phyloP scores from a whole-genome alignment of 2,329 filamentous ascomycete species.

The Nothophoma quercina region DNA sequence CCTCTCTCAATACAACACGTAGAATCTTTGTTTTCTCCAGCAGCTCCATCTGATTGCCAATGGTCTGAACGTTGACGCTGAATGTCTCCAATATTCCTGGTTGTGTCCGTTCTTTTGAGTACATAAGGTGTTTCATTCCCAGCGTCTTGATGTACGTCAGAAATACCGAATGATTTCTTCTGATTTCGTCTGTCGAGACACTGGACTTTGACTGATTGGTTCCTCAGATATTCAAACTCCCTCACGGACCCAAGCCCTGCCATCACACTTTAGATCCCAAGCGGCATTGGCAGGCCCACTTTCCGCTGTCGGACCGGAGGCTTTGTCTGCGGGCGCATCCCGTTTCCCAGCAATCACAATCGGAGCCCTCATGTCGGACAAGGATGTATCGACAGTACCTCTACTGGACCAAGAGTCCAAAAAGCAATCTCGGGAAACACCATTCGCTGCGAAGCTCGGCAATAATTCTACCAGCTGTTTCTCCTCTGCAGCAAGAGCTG shows the following conservation, averaged over 20 bases:
- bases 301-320: constrained; percentile 16
- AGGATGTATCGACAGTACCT: constrained; percentile 27
- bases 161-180: not conserved
- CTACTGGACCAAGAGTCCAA: constrained; percentile 28
- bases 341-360: constrained; percentile 37
- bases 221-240: constrained; percentile 10
- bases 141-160: no score
- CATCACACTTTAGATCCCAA: constrained; percentile 5
- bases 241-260: constrained; percentile 4
- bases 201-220: not conserved
- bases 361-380: constrained; percentile 31
- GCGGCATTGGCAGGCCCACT: constrained; percentile 4
- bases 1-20: no score
- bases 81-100: no score
- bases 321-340: constrained; percentile 24
- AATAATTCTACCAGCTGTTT: constrained; percentile 22
- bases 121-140: not conserved
- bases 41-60: no score
- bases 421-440: constrained; percentile 19
- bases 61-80: no score
- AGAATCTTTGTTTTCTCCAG: no score
- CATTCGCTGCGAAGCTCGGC: constrained; percentile 10
- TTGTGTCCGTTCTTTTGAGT: no score
- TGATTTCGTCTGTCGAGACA: not conserved
- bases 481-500: constrained; percentile 33